Evolutionary conservation across 805 yeast genomes (phyloP).

Genomic region (Candida schatavii): DNA sequence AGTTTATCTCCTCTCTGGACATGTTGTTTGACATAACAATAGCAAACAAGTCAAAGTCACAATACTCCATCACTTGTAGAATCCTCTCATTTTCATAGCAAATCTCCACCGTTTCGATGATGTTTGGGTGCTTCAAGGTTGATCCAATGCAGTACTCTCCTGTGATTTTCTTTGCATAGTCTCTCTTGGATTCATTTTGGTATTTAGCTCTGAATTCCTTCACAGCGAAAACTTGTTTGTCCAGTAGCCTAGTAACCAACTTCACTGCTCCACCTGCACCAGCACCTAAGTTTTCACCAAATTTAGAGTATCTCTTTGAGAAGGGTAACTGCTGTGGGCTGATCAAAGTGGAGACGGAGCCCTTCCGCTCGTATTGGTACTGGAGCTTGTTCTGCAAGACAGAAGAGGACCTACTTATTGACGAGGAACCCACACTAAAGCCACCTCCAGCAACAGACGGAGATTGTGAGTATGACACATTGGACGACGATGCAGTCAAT

Average conservation of each 20-base stretch:
- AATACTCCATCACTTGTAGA: slow-evolving; percentile 91
- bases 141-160: slow-evolving; percentile 92
- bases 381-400: slow-evolving; percentile 27
- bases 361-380: slow-evolving; percentile 32
- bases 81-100: slow-evolving; percentile 85
- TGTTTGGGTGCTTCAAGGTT: slow-evolving; percentile 83
- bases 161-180: slow-evolving; percentile 81
- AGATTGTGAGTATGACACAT: slow-evolving; percentile 33
- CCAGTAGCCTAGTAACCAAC: slow-evolving; percentile 63
- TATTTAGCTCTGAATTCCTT: slow-evolving; percentile 76
- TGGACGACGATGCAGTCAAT: slow-evolving; percentile 29
- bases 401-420: slow-evolving; percentile 30
- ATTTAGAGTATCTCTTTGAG: slow-evolving; percentile 60
- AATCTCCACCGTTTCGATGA: slow-evolving; percentile 87
- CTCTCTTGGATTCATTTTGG: slow-evolving; percentile 67
- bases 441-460: slow-evolving; percentile 18
- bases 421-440: slow-evolving; percentile 17
- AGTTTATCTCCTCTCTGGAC: slow-evolving; percentile 73
- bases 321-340: slow-evolving; percentile 27
- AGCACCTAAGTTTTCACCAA: slow-evolving; percentile 74
- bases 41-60: slow-evolving; percentile 90
- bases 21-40: slow-evolving; percentile 92
- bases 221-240: slow-evolving; percentile 74
- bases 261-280: slow-evolving; percentile 92
- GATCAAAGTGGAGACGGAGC: slow-evolving; percentile 31